Conservation (phyloP, 495 filamentous ascomycete genomes). For the Tuber calosporum region DNA sequence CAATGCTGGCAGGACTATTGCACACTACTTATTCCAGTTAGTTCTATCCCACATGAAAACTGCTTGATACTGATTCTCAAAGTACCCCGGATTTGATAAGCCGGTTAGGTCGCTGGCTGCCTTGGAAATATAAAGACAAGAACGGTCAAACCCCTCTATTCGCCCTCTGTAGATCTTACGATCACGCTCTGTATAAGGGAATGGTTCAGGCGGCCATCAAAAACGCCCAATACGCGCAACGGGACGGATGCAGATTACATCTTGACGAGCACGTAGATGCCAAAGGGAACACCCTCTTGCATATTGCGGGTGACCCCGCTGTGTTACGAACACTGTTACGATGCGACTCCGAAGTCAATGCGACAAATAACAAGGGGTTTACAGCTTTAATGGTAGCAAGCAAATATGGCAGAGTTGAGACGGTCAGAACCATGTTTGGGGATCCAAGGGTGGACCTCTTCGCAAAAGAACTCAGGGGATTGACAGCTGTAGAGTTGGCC, state of each 20-base stretch:
- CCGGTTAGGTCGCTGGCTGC: slow-evolving; percentile 64
- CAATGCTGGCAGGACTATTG: slow-evolving; percentile 75
- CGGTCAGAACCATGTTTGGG: slow-evolving; percentile 78
- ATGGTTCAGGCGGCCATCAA: slow-evolving; percentile 80
- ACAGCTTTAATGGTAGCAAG: slow-evolving; percentile 98
- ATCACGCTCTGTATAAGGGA: slow-evolving; percentile 72
- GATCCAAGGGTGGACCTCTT: slow-evolving; percentile 80
- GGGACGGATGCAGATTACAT: slow-evolving; percentile 70
- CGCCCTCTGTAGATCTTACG: slow-evolving; percentile 88
- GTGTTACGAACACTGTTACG: slow-evolving; percentile 65
- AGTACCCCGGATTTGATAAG: slow-evolving; percentile 65
- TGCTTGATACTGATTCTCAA: not conserved
- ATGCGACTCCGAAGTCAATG: slow-evolving; percentile 91
- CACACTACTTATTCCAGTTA: slow-evolving; percentile 86
- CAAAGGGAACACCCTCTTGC: slow-evolving; percentile 88
- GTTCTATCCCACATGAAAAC: not conserved
- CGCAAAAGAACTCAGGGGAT: slow-evolving; percentile 74
- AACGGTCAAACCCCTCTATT: slow-evolving; percentile 96
- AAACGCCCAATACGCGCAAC: slow-evolving; percentile 65
- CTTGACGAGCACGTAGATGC: slow-evolving; percentile 86
- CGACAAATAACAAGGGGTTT: slow-evolving; percentile 89
- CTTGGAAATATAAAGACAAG: slow-evolving; percentile 86
- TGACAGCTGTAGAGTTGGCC: slow-evolving; percentile 92
- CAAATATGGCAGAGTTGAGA: slow-evolving; percentile 92
- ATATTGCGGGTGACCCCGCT: slow-evolving; percentile 80